A percentile compares a stretch with the other conserved stretches of the same genome.
Conservation (phyloP, 2,329 filamentous ascomycete species). For the Aureobasidium lini region DNA sequence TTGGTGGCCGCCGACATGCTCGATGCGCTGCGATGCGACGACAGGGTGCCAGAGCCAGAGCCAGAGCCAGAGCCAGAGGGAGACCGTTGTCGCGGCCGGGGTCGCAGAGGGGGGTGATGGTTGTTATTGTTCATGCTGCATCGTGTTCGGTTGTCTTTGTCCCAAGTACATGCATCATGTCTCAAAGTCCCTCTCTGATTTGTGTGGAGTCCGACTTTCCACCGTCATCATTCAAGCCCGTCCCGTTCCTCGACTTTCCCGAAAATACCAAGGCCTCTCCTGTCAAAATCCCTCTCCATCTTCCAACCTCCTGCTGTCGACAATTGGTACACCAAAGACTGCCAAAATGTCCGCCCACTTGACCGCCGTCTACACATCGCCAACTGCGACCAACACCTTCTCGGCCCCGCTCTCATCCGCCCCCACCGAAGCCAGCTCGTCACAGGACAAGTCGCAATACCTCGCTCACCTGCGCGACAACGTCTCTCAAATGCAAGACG, state of each 20-base stretch:
- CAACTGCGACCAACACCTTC: conserved; percentile 21
- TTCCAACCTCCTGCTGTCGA: background rate
- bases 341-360: conserved; percentile 14
- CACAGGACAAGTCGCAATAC: conserved; percentile 50
- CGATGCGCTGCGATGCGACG: conserved; percentile 7
- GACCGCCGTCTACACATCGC: conserved; percentile 22
- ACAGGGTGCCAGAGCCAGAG: background rate
- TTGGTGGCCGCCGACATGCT: conserved; percentile 7
- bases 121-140: background rate
- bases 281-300: background rate
- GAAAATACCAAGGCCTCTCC: background rate
- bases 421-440: conserved; percentile 22
- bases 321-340: background rate
- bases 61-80: background rate
- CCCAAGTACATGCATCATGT: background rate
- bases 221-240: background rate
- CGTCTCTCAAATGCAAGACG: conserved; percentile 53
- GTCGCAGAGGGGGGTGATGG: background rate
- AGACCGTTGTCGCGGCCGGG: background rate
- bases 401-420: conserved; percentile 18
- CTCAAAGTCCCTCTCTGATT: background rate
- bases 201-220: background rate
- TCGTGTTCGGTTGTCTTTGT: background rate
- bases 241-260: background rate
- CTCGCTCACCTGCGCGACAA: conserved; percentile 52